Evolutionary conservation across 306 rosid species (phyloP).

Genomic region (Biancaea sappan): DNA sequence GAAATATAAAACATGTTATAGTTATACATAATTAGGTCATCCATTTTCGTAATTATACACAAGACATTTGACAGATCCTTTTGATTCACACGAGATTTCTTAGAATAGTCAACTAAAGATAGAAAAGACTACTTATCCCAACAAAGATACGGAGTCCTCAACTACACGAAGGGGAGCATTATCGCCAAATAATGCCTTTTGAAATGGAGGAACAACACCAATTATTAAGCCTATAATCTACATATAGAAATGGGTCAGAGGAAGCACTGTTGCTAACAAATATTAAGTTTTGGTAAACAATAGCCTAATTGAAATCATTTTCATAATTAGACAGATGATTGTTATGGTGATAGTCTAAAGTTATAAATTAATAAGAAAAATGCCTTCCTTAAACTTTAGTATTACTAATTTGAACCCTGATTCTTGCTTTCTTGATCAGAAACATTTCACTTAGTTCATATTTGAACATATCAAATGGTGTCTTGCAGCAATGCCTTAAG

Average conservation of each 20-base stretch:
- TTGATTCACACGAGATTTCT: neutral
- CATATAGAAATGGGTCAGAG: neutral
- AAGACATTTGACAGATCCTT: neutral
- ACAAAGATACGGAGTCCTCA: constrained; percentile 38
- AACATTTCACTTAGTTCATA: neutral
- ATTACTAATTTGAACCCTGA: neutral
- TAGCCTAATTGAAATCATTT: neutral
- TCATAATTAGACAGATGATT: neutral
- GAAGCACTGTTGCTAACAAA: neutral
- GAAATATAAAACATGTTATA: neutral
- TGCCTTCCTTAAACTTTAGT: neutral
- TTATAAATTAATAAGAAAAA: neutral
- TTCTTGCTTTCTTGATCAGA: neutral
- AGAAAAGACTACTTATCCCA: constrained; percentile 40
- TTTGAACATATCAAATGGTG: neutral
- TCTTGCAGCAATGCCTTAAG: neutral
- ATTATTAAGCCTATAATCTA: constrained; percentile 42
- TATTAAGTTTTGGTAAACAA: neutral
- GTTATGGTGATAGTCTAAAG: neutral
- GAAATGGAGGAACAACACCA: constrained; percentile 36
- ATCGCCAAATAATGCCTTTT: constrained; percentile 40
- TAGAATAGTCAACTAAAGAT: neutral
- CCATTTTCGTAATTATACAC: neutral
- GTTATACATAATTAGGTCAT: neutral
- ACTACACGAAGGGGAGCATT: constrained; percentile 39